phyloP scores from a whole-genome alignment of 306 rosid species.

The Begonia fuchsioides region DNA sequence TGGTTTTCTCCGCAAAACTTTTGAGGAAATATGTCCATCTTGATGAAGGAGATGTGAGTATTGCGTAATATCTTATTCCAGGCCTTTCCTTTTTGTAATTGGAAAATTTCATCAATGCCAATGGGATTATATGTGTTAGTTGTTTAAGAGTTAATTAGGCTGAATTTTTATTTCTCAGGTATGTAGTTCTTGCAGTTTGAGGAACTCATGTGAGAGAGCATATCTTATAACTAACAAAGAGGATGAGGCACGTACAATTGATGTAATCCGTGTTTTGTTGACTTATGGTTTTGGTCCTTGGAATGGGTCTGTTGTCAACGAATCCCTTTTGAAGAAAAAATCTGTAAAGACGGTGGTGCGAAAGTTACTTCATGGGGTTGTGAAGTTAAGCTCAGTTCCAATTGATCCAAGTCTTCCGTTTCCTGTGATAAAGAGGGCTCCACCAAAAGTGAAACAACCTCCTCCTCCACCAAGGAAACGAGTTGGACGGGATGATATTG shows the following conservation, averaged over 20 bases:
- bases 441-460: slow-evolving; percentile 88
- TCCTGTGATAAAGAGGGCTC: slow-evolving; percentile 61
- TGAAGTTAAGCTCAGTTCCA: slow-evolving; percentile 86
- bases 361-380: slow-evolving; percentile 84
- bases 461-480: slow-evolving; percentile 87
- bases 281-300: slow-evolving; percentile 68
- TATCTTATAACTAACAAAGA: slow-evolving; percentile 77
- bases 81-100: no score
- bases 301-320: slow-evolving; percentile 40
- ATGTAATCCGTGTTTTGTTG: slow-evolving; percentile 71
- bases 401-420: slow-evolving; percentile 89
- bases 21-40: slow-evolving; percentile 75
- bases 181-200: slow-evolving; percentile 97
- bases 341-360: slow-evolving; percentile 70
- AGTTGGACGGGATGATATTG: slow-evolving; percentile 86
- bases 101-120: no score
- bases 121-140: no score
- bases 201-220: slow-evolving; percentile 76
- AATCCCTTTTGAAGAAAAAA: slow-evolving; percentile 60
- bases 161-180: slow-evolving; percentile 44
- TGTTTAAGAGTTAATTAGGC: neutral
- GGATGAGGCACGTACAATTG: slow-evolving; percentile 80
- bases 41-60: slow-evolving; percentile 96
- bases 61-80: neutral
- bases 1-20: slow-evolving; percentile 83